Evolutionary conservation across 371 early-diverging fungal genomes (phyloP).

Genomic region (Dinochytrium kinnereticum): DNA sequence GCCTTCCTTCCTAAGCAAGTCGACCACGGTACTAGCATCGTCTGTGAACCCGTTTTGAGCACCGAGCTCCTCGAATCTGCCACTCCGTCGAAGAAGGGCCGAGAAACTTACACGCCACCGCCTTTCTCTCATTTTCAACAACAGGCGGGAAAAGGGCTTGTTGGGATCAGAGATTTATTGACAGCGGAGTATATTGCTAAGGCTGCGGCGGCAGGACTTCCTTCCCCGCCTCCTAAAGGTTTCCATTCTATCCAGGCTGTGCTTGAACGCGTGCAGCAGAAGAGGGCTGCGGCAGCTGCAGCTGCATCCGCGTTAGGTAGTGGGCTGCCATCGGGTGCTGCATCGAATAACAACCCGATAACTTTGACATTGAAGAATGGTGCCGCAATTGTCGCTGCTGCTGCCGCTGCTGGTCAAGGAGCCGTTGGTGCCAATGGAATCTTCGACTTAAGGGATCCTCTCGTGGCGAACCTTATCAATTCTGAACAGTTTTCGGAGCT

Average conservation of each 20-base stretch:
- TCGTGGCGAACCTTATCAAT: not conserved
- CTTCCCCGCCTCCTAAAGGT: not conserved
- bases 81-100: not conserved
- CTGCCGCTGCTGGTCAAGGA: not conserved
- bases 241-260: constrained; percentile 2
- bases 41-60: constrained; percentile 14
- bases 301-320: not conserved
- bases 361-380: not conserved
- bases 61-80: not conserved
- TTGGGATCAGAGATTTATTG: not conserved
- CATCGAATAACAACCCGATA: not conserved
- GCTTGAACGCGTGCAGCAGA: not conserved
- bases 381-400: constrained; percentile 2
- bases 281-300: not conserved
- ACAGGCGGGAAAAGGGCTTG: not conserved
- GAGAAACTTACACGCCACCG: constrained; percentile 12
- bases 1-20: constrained; percentile 19
- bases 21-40: constrained; percentile 9
- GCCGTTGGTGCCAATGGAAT: not conserved
- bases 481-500: not conserved
- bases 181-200: not conserved
- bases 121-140: not conserved
- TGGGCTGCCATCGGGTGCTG: not conserved
- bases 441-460: not conserved
- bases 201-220: not conserved